phyloP scores from a whole-genome alignment of 768 basidiomycete genomes.

The Tulasnella sp. region DNA sequence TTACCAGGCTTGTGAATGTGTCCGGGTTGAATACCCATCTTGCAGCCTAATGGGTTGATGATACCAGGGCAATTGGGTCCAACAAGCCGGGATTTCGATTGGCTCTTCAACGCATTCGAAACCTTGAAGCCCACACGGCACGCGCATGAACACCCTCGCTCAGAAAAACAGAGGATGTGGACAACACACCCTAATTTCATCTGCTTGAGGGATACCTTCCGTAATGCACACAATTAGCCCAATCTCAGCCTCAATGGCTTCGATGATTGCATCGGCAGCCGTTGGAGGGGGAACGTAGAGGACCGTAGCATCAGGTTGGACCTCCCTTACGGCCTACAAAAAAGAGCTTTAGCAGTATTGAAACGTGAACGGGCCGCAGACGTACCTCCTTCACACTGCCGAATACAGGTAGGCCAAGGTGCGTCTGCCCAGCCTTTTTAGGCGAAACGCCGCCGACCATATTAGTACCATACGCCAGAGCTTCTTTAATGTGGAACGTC shows the following conservation, averaged over 20 bases:
- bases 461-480: slow-evolving; percentile 86
- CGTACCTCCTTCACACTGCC: slow-evolving; percentile 80
- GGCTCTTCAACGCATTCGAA: slow-evolving; percentile 84
- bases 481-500: slow-evolving; percentile 92
- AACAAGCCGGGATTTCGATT: slow-evolving; percentile 89
- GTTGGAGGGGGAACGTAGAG: slow-evolving; percentile 96
- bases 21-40: slow-evolving; percentile 98
- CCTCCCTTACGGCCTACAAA: slow-evolving; percentile 68
- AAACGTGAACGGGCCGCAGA: neutral
- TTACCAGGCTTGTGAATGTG: slow-evolving; percentile 95
- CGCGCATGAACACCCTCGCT: neutral
- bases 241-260: slow-evolving; percentile 98
- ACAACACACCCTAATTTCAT: slow-evolving; percentile 72
- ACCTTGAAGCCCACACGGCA: slow-evolving; percentile 38
- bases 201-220: slow-evolving; percentile 94
- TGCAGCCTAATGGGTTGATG: slow-evolving; percentile 94
- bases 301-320: slow-evolving; percentile 83
- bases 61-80: slow-evolving; percentile 99
- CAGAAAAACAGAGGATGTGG: neutral
- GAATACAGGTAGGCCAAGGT: slow-evolving; percentile 91
- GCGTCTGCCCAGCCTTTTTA: slow-evolving; percentile 90
- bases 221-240: slow-evolving; percentile 96
- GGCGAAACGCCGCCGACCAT: slow-evolving; percentile 98
- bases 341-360: neutral
- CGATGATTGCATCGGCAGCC: slow-evolving; percentile 94